Evolutionary conservation across 129 eudicot species (phyloP).

Genomic region (Logfia minima): DNA sequence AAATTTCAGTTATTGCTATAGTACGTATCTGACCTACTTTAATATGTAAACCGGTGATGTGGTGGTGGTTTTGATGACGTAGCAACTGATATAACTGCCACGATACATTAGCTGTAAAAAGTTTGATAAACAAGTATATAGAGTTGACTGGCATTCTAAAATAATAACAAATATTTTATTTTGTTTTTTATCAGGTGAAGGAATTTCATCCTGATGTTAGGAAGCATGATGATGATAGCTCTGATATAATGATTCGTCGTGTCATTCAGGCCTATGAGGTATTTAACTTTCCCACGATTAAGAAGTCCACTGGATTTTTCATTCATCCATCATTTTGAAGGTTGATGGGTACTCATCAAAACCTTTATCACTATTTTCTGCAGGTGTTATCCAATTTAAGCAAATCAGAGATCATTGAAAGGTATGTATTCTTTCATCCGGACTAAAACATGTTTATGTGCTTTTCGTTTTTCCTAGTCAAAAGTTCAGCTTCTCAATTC

Average conservation of each 20-base stretch:
- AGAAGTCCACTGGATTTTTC: not conserved
- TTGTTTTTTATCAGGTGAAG: slow-evolving; percentile 55
- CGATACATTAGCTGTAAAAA: too few species aligned
- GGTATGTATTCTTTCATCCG: slow-evolving; percentile 39
- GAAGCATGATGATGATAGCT: slow-evolving; percentile 42
- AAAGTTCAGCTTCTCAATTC: not conserved
- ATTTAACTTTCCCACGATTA: not conserved
- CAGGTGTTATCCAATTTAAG: slow-evolving; percentile 74
- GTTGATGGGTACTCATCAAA: not conserved
- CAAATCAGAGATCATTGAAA: slow-evolving; percentile 84
- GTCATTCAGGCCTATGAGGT: slow-evolving; percentile 95
- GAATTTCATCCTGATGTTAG: slow-evolving; percentile 92
- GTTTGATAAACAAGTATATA: too few species aligned
- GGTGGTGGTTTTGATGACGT: too few species aligned
- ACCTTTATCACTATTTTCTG: slow-evolving; percentile 19
- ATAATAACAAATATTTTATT: not conserved
- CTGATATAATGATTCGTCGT: slow-evolving; percentile 77
- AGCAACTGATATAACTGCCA: too few species aligned
- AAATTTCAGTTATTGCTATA: too few species aligned
- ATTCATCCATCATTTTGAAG: not conserved
- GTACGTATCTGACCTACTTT: not conserved
- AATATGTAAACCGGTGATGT: not conserved
- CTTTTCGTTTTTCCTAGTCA: not conserved
- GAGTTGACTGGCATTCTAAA: not conserved
- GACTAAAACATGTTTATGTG: not conserved